Base-by-base conservation (phyloP, 2,329 filamentous ascomycete genomes). In the Ploettnerulaceae sp. region DNA sequence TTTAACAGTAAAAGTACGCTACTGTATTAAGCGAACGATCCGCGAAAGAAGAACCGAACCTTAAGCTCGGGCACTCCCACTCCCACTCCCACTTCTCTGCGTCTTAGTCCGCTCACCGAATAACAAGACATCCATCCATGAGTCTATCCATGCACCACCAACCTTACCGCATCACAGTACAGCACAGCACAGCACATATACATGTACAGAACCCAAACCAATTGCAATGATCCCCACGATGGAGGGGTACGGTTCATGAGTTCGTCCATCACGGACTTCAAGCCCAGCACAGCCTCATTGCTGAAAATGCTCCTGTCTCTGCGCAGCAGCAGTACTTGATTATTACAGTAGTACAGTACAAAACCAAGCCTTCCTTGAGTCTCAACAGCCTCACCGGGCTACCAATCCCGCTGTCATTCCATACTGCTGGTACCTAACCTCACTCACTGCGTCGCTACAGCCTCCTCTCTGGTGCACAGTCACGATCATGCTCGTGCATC, bases 181-280 rank as follows among this genome's bases (percentile, higher is more conserved):
- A n/a, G 33, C 9, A 22, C 18, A n/a, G 18, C 21, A 25, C 21
- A 9, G 34, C 20, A 25, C 12, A 5, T 17, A 5, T 14, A 25
- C 3, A 8, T 29, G 36, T 25, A 39, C 24, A 20, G 36, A 28
- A n/a, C n/a, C n/a, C 36, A 17, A 17, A 9, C 24, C 18, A 18
- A 35, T n/a, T 15, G 4, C 34, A 7, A 21, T 11, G 12, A 12
- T 22, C 20, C 15, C 2, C 7, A 17, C 9, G 9, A 4, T 31
- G 37, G 25, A 29, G 32, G 17, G 11, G 22, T 18, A 5, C 7
- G 8, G 20, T 37, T 18, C 14, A n/a, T 40, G 37, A 40, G 9
- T 40, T 40, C 37, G 31, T 40, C 37, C n/a, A n/a, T n/a, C n/a
- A n/a, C n/a, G n/a, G 25, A 40, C 7, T n/a, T 29, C 37, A 40